Evolutionary conservation across 1,284 basidiomycete species (phyloP).

Genomic region (Ganoderma lingzhi): DNA sequence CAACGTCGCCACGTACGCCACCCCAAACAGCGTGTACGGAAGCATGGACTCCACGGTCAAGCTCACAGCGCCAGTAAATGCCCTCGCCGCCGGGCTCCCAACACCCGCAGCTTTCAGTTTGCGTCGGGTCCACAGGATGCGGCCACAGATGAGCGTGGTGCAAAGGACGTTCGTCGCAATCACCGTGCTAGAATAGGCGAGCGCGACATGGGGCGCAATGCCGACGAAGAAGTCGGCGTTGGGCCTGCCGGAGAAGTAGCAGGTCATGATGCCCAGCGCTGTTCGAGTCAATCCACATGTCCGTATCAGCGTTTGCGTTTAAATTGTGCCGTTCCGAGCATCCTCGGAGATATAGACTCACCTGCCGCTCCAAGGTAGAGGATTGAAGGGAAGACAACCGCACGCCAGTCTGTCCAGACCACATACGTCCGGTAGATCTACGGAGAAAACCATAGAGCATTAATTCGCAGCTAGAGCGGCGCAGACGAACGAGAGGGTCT

Average conservation of each 20-base stretch:
- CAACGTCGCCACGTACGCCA: constrained; percentile 25
- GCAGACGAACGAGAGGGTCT: not conserved
- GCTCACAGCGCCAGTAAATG: constrained; percentile 22
- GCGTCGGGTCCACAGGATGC: constrained; percentile 17
- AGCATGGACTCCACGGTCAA: constrained; percentile 24
- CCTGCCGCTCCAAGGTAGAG: constrained; percentile 21
- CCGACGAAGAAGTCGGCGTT: constrained; percentile 3
- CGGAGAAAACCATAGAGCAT: not conserved
- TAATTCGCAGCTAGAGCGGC: not conserved
- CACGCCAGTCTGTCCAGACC: constrained; percentile 21
- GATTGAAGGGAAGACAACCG: constrained; percentile 16
- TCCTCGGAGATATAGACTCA: not conserved
- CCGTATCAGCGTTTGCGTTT: not conserved
- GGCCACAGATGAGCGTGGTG: constrained; percentile 24
- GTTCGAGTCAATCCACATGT: not conserved
- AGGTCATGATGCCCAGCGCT: constrained; percentile 23
- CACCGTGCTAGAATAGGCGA: constrained; percentile 20
- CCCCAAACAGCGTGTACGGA: constrained; percentile 23
- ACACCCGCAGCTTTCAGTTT: constrained; percentile 16
- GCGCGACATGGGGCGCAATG: not conserved
- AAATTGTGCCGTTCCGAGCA: not conserved
- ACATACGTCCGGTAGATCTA: constrained; percentile 27
- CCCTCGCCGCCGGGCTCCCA: constrained; percentile 12
- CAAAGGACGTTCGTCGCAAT: constrained; percentile 24
- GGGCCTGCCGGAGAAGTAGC: constrained; percentile 17